Evolutionary conservation across 192 early-diverging fungal genomes (phyloP).

Genomic region (Coemansia sp.): DNA sequence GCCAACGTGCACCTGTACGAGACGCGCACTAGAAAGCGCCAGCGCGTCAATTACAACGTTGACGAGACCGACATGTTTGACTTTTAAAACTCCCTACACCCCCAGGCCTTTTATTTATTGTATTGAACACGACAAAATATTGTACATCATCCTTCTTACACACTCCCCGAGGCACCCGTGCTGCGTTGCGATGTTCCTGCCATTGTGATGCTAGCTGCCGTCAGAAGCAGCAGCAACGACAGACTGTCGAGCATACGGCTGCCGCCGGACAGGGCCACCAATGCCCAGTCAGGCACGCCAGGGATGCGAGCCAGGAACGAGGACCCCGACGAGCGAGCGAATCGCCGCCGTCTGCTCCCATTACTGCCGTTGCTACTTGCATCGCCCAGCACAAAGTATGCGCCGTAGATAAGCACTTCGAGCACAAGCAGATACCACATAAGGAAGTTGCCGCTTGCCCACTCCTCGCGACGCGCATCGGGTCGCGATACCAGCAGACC

Average conservation of each 20-base stretch:
- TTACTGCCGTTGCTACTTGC: slow-evolving; percentile 7
- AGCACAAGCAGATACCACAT: slow-evolving; percentile 35
- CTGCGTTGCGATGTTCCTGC: too few relatives aligned
- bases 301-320: slow-evolving; percentile 18
- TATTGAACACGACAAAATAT: background rate
- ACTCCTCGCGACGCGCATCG: slow-evolving; percentile 36
- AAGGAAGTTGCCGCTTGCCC: slow-evolving; percentile 29
- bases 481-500: slow-evolving; percentile 28
- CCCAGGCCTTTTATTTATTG: background rate
- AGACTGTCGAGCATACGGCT: slow-evolving; percentile 33
- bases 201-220: slow-evolving; percentile 24
- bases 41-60: slow-evolving; percentile 43
- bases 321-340: background rate
- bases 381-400: slow-evolving; percentile 15
- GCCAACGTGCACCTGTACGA: slow-evolving; percentile 50
- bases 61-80: slow-evolving; percentile 17
- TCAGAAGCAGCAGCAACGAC: slow-evolving; percentile 31
- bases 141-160: background rate
- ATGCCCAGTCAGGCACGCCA: slow-evolving; percentile 23
- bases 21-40: slow-evolving; percentile 50
- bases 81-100: slow-evolving; percentile 11
- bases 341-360: background rate
- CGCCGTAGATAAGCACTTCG: slow-evolving; percentile 22
- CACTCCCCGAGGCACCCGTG: too few relatives aligned
- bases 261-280: slow-evolving; percentile 17